Conservation (phyloP, 345 rosid genomes). For the Lagerstroemia speciosa region DNA sequence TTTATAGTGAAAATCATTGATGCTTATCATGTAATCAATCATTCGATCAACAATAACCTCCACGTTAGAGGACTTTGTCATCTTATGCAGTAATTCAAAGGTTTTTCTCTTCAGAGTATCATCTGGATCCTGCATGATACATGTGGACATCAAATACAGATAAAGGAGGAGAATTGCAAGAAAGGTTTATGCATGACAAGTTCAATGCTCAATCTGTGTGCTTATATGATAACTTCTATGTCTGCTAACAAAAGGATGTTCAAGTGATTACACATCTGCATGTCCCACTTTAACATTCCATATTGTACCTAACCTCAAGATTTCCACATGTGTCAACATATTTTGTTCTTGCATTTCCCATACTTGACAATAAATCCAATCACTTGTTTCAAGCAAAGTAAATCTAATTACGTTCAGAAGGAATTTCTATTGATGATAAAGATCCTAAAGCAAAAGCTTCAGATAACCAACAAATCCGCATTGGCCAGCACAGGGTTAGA, state of each 20-base stretch:
- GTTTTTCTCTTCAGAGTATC: conserved; percentile 95
- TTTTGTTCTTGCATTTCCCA: too few species aligned
- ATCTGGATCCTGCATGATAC: conserved; percentile 78
- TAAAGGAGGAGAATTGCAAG: not conserved
- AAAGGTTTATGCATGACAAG: not conserved
- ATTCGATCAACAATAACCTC: conserved; percentile 96
- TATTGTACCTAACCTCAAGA: not conserved
- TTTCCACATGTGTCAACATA: too few species aligned
- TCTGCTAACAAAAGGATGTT: not conserved
- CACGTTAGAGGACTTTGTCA: conserved; percentile 95
- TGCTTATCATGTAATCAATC: conserved; percentile 96
- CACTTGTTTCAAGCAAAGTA: too few species aligned
- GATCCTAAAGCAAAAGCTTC: too few species aligned
- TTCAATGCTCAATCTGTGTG: not conserved
- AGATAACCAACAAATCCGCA: too few species aligned
- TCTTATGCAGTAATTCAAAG: conserved; percentile 81
- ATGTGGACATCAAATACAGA: not conserved
- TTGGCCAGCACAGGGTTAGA: not conserved
- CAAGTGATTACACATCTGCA: not conserved
- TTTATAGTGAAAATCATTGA: conserved; percentile 91
- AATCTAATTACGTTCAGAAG: too few species aligned
- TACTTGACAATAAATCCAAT: too few species aligned
- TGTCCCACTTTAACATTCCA: not conserved
- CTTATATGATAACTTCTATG: not conserved
- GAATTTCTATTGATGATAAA: too few species aligned